Conservation (phyloP, 108 stramenopile genomes). For the Thalassiosira profunda region DNA sequence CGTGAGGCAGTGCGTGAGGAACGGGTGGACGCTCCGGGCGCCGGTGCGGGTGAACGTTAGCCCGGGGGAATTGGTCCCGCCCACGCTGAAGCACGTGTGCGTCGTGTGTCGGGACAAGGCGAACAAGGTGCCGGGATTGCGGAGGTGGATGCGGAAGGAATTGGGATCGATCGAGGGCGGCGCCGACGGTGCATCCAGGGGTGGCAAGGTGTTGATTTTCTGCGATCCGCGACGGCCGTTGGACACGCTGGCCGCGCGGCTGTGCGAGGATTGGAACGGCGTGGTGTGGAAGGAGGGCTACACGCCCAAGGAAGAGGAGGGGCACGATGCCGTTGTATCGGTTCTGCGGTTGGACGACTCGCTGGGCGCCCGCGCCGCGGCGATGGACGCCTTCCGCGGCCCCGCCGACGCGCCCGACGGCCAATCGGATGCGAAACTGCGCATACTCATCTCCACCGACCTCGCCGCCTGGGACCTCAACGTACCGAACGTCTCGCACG, state of each 20-base stretch:
- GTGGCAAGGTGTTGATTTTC: constrained; percentile 78
- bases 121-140: constrained; percentile 78
- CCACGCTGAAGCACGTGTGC: constrained; percentile 83
- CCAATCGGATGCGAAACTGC: constrained; percentile 38
- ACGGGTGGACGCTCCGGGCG: constrained; percentile 90
- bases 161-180: background rate
- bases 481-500: constrained; percentile 77
- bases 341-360: constrained; percentile 74
- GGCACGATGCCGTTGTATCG: constrained; percentile 48
- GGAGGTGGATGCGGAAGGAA: constrained; percentile 73
- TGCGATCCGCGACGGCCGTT: constrained; percentile 71
- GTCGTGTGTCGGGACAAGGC: constrained; percentile 71
- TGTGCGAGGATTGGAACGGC: constrained; percentile 60
- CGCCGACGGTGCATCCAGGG: background rate
- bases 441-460: constrained; percentile 89
- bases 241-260: constrained; percentile 68
- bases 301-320: constrained; percentile 22
- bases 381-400: constrained; percentile 76
- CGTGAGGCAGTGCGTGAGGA: constrained; percentile 81
- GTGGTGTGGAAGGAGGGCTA: constrained; percentile 53
- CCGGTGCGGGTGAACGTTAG: constrained; percentile 80
- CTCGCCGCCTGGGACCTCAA: constrained; percentile 92
- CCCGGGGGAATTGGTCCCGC: constrained; percentile 86
- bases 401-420: constrained; percentile 3
- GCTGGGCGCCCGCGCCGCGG: constrained; percentile 70